These are phyloP conservation scores for Zanthoxylum bungeanum DNA, from an alignment of 345 rosid genomes.

Conservation along the genomic window DNA sequence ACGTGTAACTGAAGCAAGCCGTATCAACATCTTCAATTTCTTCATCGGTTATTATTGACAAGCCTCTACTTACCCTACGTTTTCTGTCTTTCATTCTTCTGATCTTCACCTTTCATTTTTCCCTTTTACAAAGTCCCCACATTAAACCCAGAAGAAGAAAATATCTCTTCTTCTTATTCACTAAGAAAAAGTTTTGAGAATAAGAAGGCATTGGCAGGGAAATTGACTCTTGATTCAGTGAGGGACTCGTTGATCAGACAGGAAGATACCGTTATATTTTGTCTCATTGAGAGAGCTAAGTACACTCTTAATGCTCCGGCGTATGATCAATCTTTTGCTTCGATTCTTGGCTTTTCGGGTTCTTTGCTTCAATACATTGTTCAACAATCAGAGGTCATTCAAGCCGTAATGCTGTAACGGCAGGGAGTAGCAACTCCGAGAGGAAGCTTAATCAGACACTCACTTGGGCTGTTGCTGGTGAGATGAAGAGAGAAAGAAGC, in stretches of 20 bases:
- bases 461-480: too few species aligned
- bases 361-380: slow-evolving; percentile 53
- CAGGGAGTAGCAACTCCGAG: too few species aligned
- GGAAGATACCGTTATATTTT: slow-evolving; percentile 76
- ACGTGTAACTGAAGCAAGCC: too few species aligned
- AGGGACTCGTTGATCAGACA: slow-evolving; percentile 71
- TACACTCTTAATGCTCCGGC: slow-evolving; percentile 48
- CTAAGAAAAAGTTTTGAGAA: background rate
- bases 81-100: background rate
- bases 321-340: slow-evolving; percentile 26
- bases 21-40: too few species aligned
- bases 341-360: slow-evolving; percentile 39
- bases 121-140: background rate
- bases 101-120: background rate
- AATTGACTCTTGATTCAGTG: slow-evolving; percentile 46
- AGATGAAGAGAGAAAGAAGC: too few species aligned
- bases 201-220: slow-evolving; percentile 29
- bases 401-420: too few species aligned
- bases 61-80: background rate
- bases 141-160: background rate
- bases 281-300: slow-evolving; percentile 74
- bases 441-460: too few species aligned
- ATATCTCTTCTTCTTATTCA: background rate
- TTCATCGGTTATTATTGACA: too few species aligned
- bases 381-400: slow-evolving; percentile 53